Evolutionary conservation across 2,329 filamentous ascomycete species (phyloP), one percentile per base, ranked within the genome.

Genomic region (Didymosphaeria variabile): DNA sequence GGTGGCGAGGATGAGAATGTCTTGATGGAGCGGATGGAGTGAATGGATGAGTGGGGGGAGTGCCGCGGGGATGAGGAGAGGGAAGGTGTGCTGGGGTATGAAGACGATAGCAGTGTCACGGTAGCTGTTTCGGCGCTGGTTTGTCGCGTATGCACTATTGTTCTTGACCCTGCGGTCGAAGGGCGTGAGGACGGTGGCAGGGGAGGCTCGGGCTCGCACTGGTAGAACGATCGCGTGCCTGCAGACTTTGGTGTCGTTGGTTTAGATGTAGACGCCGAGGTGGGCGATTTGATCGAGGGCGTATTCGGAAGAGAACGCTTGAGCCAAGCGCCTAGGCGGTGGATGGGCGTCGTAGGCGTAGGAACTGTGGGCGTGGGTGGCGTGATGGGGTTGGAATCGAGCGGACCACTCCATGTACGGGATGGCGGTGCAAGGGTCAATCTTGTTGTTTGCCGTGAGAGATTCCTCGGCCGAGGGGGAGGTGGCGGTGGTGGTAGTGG

Each of bases 371-470:
- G 69, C 7, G 72, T 73, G 21, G 73, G 72, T 0, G 76, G 75
- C 0, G 76, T 77, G 56, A 77, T 72, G 17, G 76, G 75, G 58
- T 77, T 78, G 0, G 75, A 77, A 44, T 66, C 74, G 40, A 78
- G 56, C 10, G 75, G 70, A 7, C 73, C 73, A 19, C 64, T 65
- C 57, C 68, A 64, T 29, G 66, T 57, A 36, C 64, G 64, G 8
- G 65, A 56, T 19, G 70, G 70, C 1, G 71, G 71, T 19, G 67
- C 61, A 47, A 77, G 69, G 2, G 58, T 70, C n/a, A 75, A 67
- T 47, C 67, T 66, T 13, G 66, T 67, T n/a, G 67, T 64, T 45
- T 60, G 59, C 23, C 67, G 66, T 26, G 61, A 50, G 21, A 68
- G 54, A 1, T 61, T 17, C 2, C 60, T 46, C 3, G 57, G 53